Percentiles rank a stretch among this genome's conserved stretches.
These are phyloP conservation scores for Naematelia aurantialba DNA, from an alignment of 768 basidiomycete genomes.

Conservation along the genomic window DNA sequence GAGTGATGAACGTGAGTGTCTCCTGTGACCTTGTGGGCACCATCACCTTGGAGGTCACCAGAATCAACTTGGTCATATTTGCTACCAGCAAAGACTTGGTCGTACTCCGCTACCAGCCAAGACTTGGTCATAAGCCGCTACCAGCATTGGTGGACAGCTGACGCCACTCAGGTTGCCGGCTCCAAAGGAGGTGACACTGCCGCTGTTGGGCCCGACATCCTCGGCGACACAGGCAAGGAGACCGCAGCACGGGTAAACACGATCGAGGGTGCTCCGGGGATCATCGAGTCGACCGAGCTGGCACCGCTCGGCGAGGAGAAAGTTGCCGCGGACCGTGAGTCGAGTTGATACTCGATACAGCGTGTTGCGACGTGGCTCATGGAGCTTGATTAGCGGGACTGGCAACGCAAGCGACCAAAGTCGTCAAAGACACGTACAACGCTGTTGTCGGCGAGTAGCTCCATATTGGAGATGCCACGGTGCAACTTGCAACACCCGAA, in stretches of 20 bases:
- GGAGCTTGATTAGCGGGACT: conserved; percentile 13
- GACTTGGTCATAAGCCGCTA: no score
- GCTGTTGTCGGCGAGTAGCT: conserved; percentile 22
- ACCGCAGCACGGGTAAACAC: conserved; percentile 9
- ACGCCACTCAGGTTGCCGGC: background rate
- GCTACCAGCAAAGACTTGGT: no score
- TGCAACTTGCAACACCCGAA: no score
- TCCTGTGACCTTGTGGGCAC: background rate
- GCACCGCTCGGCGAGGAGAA: conserved; percentile 29
- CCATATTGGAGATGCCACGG: no score
- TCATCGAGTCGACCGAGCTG: conserved; percentile 31
- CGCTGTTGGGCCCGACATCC: background rate
- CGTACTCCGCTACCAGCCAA: no score
- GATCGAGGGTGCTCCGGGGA: conserved; percentile 21
- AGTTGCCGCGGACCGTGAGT: conserved; percentile 31
- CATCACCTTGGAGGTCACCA: no score
- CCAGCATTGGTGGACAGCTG: no score
- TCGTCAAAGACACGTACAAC: conserved; percentile 18
- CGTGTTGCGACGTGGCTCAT: background rate
- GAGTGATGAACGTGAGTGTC: conserved; percentile 21
- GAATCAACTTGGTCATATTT: no score
- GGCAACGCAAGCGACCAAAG: conserved; percentile 12
- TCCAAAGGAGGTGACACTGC: background rate
- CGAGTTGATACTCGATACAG: background rate
- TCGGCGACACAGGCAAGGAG: background rate